phyloP scores from a whole-genome alignment of 2,329 filamentous ascomycete species.

The Beauveria scarabaeidicola region DNA sequence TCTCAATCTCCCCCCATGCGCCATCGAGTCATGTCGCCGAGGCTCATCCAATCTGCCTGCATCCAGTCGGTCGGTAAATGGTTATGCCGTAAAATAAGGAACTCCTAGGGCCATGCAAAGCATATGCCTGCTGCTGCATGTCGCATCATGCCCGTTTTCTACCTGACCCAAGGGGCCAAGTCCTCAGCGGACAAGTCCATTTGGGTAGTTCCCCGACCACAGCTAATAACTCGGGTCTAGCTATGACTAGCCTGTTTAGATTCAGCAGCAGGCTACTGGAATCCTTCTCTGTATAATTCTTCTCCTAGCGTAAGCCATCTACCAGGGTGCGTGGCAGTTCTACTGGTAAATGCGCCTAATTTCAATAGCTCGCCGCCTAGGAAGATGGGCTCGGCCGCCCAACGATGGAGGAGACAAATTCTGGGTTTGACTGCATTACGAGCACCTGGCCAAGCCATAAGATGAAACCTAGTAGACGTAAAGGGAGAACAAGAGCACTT shows the following conservation, averaged over 20 bases:
- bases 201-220: neutral
- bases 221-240: neutral
- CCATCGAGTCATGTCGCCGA: neutral
- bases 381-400: neutral
- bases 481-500: neutral
- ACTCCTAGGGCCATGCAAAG: too few species aligned
- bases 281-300: neutral
- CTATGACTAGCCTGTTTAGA: neutral
- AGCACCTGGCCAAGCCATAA: neutral
- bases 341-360: neutral
- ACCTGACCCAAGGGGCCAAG: neutral
- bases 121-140: too few species aligned
- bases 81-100: neutral
- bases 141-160: neutral
- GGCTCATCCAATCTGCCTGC: neutral
- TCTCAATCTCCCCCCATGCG: too few species aligned
- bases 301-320: neutral
- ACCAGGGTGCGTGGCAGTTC: neutral
- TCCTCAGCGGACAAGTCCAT: neutral
- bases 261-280: neutral
- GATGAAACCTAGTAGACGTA: neutral
- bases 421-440: neutral
- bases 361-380: neutral
- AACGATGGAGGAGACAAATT: neutral
- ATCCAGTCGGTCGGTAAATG: neutral